Evolutionary conservation across 495 filamentous ascomycete species (phyloP).

Genomic region (Thozetella sp.): DNA sequence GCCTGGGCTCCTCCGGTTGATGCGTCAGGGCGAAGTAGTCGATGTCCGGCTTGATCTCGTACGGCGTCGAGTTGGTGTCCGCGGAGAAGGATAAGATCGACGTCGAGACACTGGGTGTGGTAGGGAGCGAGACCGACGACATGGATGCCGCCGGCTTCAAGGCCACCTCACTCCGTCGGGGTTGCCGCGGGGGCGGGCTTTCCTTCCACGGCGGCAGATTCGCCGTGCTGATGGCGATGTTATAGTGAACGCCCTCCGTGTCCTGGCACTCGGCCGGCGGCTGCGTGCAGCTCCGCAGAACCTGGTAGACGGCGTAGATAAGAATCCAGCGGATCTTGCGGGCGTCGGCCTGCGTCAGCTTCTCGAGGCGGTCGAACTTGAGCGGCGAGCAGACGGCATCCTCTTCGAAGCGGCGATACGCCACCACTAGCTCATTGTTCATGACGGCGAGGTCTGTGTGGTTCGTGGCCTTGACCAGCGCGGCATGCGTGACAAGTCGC

Average conservation of each 20-base stretch:
- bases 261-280: conserved; percentile 37
- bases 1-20: conserved; percentile 7
- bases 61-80: background rate
- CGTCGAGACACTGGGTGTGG: conserved; percentile 2
- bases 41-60: conserved; percentile 42
- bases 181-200: conserved; percentile 10
- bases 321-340: conserved; percentile 73
- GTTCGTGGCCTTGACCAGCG: conserved; percentile 44
- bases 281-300: conserved; percentile 52
- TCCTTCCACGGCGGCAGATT: conserved; percentile 43
- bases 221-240: conserved; percentile 38
- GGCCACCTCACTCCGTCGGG: too few species aligned
- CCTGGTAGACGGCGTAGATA: conserved; percentile 70
- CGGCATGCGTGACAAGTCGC: conserved; percentile 29
- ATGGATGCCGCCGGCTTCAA: too few species aligned
- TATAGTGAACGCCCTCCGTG: conserved; percentile 32
- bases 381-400: conserved; percentile 32
- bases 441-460: conserved; percentile 20
- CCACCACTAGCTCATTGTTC: conserved; percentile 39
- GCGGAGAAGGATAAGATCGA: background rate
- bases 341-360: conserved; percentile 50
- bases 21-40: conserved; percentile 37
- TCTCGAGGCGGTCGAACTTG: conserved; percentile 38
- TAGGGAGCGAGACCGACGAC: background rate
- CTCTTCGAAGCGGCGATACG: conserved; percentile 49